Percentiles rank a stretch among this genome's conserved stretches.
These are phyloP conservation scores for Pleoardoris graminearum DNA, from an alignment of 2,329 filamentous ascomycete species.

Conservation along the genomic window DNA sequence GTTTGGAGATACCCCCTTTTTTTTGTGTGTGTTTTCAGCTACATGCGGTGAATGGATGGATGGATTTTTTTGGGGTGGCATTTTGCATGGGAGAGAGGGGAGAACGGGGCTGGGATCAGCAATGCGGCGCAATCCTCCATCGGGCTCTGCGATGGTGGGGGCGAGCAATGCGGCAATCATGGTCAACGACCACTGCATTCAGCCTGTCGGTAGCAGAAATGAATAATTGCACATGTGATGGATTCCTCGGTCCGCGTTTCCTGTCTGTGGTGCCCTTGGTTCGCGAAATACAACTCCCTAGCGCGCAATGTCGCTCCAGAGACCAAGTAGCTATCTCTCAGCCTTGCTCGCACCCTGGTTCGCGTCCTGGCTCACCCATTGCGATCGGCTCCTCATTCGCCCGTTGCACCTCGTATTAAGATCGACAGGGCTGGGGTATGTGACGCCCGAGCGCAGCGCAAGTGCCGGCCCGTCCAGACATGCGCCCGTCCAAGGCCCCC, in stretches of 20 bases:
- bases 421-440: not conserved
- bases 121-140: not conserved
- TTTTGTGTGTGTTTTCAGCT: not conserved
- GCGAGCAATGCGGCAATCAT: not conserved
- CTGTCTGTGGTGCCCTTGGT: not conserved
- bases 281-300: not conserved
- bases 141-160: not conserved
- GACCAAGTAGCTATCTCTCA: not conserved
- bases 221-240: not conserved
- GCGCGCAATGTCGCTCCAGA: not conserved
- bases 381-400: not conserved
- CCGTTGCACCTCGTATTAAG: not conserved
- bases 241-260: too few relatives aligned
- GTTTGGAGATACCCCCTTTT: constrained; percentile 46
- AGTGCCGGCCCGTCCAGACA: not conserved
- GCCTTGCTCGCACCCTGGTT: not conserved
- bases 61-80: not conserved
- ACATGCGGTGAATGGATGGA: not conserved
- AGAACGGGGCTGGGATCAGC: not conserved
- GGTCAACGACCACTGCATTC: not conserved
- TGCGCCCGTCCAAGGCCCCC: not conserved
- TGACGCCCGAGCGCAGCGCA: not conserved
- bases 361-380: not conserved
- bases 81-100: not conserved
- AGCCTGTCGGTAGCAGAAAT: not conserved